Percentiles rank a stretch among this genome's conserved stretches.
These are phyloP conservation scores for Candida manassasensis DNA, from an alignment of 805 yeast species.

Conservation along the genomic window DNA sequence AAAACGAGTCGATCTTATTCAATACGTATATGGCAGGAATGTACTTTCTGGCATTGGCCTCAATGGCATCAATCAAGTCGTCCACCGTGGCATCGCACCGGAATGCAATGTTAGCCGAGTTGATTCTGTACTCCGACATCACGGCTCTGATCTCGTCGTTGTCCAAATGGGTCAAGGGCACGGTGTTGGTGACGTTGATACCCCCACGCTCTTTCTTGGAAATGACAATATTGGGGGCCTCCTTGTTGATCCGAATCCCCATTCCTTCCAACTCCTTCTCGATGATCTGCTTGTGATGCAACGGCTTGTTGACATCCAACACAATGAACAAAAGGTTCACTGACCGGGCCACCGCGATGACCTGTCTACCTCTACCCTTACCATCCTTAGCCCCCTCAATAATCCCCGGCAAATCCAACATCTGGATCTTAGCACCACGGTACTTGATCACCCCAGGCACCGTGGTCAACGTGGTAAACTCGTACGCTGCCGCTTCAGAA, in stretches of 20 bases:
- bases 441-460: constrained; percentile 96
- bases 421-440: constrained; percentile 96
- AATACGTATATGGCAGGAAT: constrained; percentile 93
- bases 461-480: constrained; percentile 94
- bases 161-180: constrained; percentile 85
- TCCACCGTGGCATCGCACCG: constrained; percentile 98
- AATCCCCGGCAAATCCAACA: constrained; percentile 88
- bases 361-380: constrained; percentile 92
- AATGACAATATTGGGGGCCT: constrained; percentile 88
- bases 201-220: constrained; percentile 97
- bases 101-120: constrained; percentile 93
- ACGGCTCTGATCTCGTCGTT: constrained; percentile 94
- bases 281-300: constrained; percentile 88
- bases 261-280: constrained; percentile 96
- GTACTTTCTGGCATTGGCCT: constrained; percentile 84
- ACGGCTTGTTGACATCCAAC: constrained; percentile 92
- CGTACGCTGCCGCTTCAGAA: constrained; percentile 97
- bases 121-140: constrained; percentile 90
- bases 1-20: constrained; percentile 93
- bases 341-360: constrained; percentile 98
- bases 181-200: constrained; percentile 87
- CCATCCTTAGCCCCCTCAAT: constrained; percentile 91
- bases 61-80: constrained; percentile 90
- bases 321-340: constrained; percentile 91
- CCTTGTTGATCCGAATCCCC: constrained; percentile 89